Conservation (phyloP, 805 yeast species). For the Scheffersomyces spartinae region DNA sequence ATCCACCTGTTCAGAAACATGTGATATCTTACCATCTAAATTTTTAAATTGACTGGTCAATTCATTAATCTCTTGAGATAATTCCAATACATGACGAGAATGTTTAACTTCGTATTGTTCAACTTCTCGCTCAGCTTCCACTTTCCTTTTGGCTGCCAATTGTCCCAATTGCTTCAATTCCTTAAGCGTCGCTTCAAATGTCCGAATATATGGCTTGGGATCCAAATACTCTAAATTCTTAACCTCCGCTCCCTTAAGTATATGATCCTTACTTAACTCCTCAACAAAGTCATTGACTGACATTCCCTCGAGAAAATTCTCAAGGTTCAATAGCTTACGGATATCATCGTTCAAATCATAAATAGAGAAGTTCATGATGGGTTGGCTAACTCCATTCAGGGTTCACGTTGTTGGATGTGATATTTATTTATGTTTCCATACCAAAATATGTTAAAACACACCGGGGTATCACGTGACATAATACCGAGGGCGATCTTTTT, state of each 20-base stretch:
- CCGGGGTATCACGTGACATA: too few relatives aligned
- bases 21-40: conserved; percentile 42
- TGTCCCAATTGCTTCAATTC: conserved; percentile 54
- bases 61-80: conserved; percentile 36
- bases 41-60: conserved; percentile 36
- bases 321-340: conserved; percentile 41
- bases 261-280: conserved; percentile 60
- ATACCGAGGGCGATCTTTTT: too few relatives aligned
- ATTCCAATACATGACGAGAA: conserved; percentile 48
- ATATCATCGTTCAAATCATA: conserved; percentile 59
- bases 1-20: conserved; percentile 46
- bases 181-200: conserved; percentile 75
- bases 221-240: conserved; percentile 51
- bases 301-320: conserved; percentile 55
- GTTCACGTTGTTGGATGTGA: too few relatives aligned
- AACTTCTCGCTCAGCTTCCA: conserved; percentile 44
- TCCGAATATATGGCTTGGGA: conserved; percentile 89
- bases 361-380: conserved; percentile 32
- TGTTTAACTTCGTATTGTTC: conserved; percentile 54
- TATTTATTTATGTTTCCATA: too few relatives aligned
- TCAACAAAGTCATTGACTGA: conserved; percentile 75
- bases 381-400: neutral
- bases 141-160: conserved; percentile 41
- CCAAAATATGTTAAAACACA: too few relatives aligned
- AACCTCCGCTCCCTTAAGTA: conserved; percentile 37